Conservation (phyloP, 2,329 filamentous ascomycete genomes). For the Phyllosticta paracitricarpa region DNA sequence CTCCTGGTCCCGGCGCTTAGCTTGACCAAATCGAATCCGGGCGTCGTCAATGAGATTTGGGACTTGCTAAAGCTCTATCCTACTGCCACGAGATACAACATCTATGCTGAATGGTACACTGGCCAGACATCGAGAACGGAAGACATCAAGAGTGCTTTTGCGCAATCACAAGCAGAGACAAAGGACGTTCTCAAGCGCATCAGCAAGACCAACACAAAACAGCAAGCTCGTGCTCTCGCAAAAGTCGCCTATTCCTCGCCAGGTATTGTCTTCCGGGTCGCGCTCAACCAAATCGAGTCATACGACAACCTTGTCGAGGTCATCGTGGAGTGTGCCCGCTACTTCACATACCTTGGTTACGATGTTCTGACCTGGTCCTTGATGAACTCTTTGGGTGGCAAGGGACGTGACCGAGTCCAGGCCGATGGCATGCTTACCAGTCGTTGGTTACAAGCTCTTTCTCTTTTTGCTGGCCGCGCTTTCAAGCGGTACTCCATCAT, state of each 20-base stretch:
- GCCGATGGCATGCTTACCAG: constrained; percentile 68
- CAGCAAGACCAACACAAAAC: constrained; percentile 73
- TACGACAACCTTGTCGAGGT: constrained; percentile 93
- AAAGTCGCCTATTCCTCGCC: constrained; percentile 90
- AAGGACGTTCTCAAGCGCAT: constrained; percentile 80
- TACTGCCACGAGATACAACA: constrained; percentile 65
- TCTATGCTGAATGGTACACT: constrained; percentile 90
- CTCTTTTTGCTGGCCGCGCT: constrained; percentile 81
- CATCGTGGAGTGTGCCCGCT: constrained; percentile 87
- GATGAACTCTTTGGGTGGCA: constrained; percentile 57
- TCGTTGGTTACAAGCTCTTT: constrained; percentile 82
- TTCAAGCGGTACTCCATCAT: constrained; percentile 80
- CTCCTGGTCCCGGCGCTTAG: constrained; percentile 83
- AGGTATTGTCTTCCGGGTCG: constrained; percentile 81
- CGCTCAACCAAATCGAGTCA: constrained; percentile 81
- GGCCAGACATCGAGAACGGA: constrained; percentile 67
- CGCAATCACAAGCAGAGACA: constrained; percentile 66
- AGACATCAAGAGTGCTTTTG: constrained; percentile 69
- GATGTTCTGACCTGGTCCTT: constrained; percentile 91
- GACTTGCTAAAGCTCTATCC: constrained; percentile 72
- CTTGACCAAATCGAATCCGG: constrained; percentile 73
- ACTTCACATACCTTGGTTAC: constrained; percentile 86
- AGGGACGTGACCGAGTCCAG: constrained; percentile 49
- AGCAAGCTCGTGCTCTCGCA: constrained; percentile 79
- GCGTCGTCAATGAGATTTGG: constrained; percentile 78